Evolutionary conservation across 1,284 basidiomycete species (phyloP), one percentile per base, ranked within the genome.

Genomic region (Taiwanofungus camphoratus): DNA sequence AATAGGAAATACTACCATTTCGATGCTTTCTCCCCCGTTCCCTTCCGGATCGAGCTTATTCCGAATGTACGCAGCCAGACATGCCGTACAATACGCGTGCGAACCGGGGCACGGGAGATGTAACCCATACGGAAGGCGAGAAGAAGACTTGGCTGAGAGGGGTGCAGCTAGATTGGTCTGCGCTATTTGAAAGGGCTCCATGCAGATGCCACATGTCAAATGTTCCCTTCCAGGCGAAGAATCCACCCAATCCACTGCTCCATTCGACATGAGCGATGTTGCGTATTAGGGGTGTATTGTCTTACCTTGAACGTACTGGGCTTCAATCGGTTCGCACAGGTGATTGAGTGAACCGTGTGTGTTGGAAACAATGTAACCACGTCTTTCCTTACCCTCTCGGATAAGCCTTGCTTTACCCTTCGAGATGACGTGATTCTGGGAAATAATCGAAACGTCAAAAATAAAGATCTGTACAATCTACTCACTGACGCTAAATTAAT

Each of bases 51-150:
- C 65, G 3, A 70, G 46, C 46, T 68, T 68, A 35, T 50, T 61
- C 32, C 53, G 52, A 39, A 70, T 67, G 47, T 70, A 68, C 2
- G 46, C 50, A 16, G 53, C 51, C 7, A 70, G 49, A 40, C 68
- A 70, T 2, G 53, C 59, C 13, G 64, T 53, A 48, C 68, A 70
- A 49, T 69, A 69, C 5, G 55, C 45, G 43, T 70, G 68, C 4
- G 55, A 50, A 19, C 50, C 43, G 1, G 67, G 66, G 42, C 68
- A 70, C 3, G 67, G 64, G 2, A 69, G 54, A 4, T 52, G 45
- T 4, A 67, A 49, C 3, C 67, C 68, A 36, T 66, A 69, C 23
- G 56, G 60, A 7, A 68, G 53, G n/a, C 57, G 57, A 4, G 41
- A 51, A 3, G 67, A 69, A 1, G 65, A 64, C 26, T 62, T 66